Base-by-base conservation (phyloP, 2,329 filamentous ascomycete genomes). In the Fusarium tanahbumbuense region DNA sequence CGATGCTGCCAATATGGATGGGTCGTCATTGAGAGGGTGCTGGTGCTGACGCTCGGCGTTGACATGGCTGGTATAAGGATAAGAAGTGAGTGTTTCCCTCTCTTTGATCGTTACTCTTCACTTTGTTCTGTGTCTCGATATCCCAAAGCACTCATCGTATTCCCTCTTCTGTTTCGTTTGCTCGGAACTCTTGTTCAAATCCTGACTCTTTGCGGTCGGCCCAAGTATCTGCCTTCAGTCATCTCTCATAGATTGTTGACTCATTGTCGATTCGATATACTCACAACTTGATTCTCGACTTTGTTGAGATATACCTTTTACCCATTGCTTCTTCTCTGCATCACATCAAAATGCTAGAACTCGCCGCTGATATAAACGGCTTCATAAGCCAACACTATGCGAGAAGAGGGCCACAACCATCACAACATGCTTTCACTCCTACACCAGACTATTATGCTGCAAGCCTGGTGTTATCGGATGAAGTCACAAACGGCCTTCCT, bases 341-440 rank as follows among this genome's bases (percentile, higher is more conserved):
- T 11, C 18, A 16, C 20, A 10, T 45, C 37, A 56, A 46, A 2
- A 71, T 70, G 68, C 13, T 22, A 13, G 64, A 68, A n/a, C 48
- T 70, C 20, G 47, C 25, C 52, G 30, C 44, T 30, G 68, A 70
- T 20, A 62, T 71, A 34, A 55, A 68, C 44, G 64, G 64, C 18
- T 71, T 70, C 56, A 49, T 70, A 32, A 56, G n/a, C 22, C 59
- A 70, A 6, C 47, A 68, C 48, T 57, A 71, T 27, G 48, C 59
- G 12, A 60, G 54, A 11, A 68, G 46, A 56, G 64, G 45, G 6
- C 37, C 15, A 11, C 68, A 44, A 11, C 45, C 45, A 20, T 47
- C 58, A n/a, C 46, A 23, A 13, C 27, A 65, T 45, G 7, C 32
- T 13, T 48, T 61, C 23, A 46, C 50, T n/a, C 23, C 28, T 23